Base-by-base conservation (phyloP, 1,284 basidiomycete species). In the Meira nashicola region DNA sequence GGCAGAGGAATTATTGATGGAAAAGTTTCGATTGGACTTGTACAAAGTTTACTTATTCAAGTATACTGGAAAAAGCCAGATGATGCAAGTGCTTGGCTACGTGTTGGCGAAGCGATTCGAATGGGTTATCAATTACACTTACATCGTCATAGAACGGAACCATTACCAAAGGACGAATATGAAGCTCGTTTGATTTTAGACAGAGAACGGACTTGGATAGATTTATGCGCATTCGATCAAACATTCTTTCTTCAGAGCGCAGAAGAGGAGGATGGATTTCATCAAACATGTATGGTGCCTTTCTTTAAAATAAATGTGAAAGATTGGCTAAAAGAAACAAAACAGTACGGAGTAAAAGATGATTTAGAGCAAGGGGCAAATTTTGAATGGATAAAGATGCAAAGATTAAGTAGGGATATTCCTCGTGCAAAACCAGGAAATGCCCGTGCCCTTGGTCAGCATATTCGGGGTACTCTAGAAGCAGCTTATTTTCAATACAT, bases 311-410 rank as follows among this genome's bases (percentile, higher is more conserved):
- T 44, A 3, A 44, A 44, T 9, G 43, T 44, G 9, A 17, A 44
- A 25, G 43, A 25, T 25, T 44, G 43, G 43, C 43, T 44, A 17
- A 44, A 25, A 25, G 43, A 44, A 9, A 44, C 43, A 25, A 44
- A 44, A 25, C 43, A 25, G 8, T 44, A 17, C 9, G 43, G 43
- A 2, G 43, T 44, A 17, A 9, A 44, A 25, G 43, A 44, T 25
- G 43, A 44, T 44, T 25, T 44, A 17, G 43, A 44, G 23, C 43
- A 44, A 44, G 43, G 43, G 8, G 43, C 43, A 17, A 44, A 44
- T 25, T 44, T 44, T 9, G 43, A 44, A 25, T 44, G 43, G 43
- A 44, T 44, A 17, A 44, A 44, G 43, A 44, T 44, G 43, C 43
- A 44, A 25, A 17, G 43, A 25, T 25, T 44, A 25, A 44, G 43